Evolutionary conservation across 257 asterid species (phyloP), one percentile per base, ranked within the genome.

Genomic region (Catharanthus roseus): DNA sequence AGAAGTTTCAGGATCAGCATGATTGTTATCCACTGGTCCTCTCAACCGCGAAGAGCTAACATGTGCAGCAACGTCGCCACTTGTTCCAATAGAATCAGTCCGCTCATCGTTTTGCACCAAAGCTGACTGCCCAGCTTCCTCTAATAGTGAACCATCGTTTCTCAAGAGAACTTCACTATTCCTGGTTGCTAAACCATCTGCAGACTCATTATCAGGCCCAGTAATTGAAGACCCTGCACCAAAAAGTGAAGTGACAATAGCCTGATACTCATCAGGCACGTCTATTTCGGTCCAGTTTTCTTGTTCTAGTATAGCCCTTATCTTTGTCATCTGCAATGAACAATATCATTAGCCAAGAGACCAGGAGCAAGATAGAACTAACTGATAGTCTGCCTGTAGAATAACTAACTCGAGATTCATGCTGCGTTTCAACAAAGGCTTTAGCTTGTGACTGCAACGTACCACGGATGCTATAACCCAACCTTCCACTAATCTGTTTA

Each of bases 401-500:
- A 70, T 55, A 72, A 86, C 96, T 86, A 84, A 93, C 99, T 78
- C 96, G 92, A 82, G 96, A 85, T 75, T 91, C 99, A 57, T 93
- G 99, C 82, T 93, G 99, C 79, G 81, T 86, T 68, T 91, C 96
- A 68, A 93, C 84, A 86, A 93, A 93, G 76, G 89, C 89, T 81
- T 89, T 93, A 71, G 99, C 96, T 81, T 93, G 99, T 47, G 99
- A 91, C 77, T 93, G 97, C 64, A 93, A 83, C 15, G 95, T 91
- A 74, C 97, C 99, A 44, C 99, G 96, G 53, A 89, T 92, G 85
- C 96, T 91, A 79, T 93, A 93, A 55, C 99, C 96, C 92, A 91
- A 82, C 84, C 99, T 93, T 85, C 99, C 99, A 88, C 99, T 96
- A 72, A 93, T 89, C 99, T 93, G 93, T 78, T 75, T 24, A 78